Percentiles rank a stretch among this genome's conserved stretches.
These are phyloP conservation scores for Batrachochytrium dendrobatidis DNA, from an alignment of 371 early-diverging fungal genomes.

Conservation along the genomic window DNA sequence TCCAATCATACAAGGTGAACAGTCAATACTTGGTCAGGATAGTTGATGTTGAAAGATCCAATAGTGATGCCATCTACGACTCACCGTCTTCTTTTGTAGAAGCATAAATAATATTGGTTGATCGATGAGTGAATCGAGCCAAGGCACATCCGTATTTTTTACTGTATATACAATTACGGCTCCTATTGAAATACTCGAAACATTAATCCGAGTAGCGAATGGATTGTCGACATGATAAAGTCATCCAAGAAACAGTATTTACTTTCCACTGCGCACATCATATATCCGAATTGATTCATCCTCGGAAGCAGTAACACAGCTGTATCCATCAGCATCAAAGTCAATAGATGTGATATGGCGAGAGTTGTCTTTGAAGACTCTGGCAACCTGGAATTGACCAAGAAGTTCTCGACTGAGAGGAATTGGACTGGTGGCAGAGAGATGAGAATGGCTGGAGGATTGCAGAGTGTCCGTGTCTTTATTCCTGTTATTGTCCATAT, in stretches of 20 bases:
- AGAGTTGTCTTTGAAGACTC: slow-evolving; percentile 60
- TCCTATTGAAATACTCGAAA: no score
- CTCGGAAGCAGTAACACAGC: slow-evolving; percentile 62
- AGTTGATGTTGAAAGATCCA: neutral
- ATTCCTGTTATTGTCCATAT: no score
- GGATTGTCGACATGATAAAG: neutral
- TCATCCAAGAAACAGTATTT: slow-evolving; percentile 20
- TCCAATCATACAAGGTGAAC: neutral
- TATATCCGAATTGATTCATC: slow-evolving; percentile 81
- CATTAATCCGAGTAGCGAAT: neutral
- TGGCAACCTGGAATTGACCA: slow-evolving; percentile 31
- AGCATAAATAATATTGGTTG: slow-evolving; percentile 71
- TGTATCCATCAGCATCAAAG: slow-evolving; percentile 63
- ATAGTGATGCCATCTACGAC: neutral
- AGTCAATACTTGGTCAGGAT: neutral
- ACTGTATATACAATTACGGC: slow-evolving; percentile 46
- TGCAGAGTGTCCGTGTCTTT: no score
- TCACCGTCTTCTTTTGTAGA: slow-evolving; percentile 89
- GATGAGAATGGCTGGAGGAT: no score
- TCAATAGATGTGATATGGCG: slow-evolving; percentile 66
- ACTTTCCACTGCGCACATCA: slow-evolving; percentile 67
- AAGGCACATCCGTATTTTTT: slow-evolving; percentile 82
- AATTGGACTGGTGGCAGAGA: no score
- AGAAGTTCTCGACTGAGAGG: no score
- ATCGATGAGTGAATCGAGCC: slow-evolving; percentile 75